Conservation (phyloP, 106 monocot species). For the Phalaenopsis aphrodite region DNA sequence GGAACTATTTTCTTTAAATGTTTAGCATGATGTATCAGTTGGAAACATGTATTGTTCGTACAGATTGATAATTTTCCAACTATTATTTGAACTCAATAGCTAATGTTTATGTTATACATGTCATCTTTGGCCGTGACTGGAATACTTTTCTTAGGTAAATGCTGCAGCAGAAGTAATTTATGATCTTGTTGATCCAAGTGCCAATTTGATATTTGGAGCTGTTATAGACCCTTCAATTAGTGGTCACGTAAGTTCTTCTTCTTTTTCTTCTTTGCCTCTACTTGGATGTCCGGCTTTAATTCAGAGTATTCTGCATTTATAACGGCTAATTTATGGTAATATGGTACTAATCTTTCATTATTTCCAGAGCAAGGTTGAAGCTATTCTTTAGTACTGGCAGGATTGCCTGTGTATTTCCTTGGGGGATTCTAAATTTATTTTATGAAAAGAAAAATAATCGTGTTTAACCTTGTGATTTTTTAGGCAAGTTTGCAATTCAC, state of each 20-base stretch:
- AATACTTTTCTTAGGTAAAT: slow-evolving; percentile 52
- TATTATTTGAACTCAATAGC: neutral
- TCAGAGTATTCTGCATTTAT: neutral
- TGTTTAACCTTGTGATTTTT: too few species aligned
- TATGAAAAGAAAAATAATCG: too few species aligned
- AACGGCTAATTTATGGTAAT: neutral
- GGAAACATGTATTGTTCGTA: neutral
- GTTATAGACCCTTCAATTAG: slow-evolving; percentile 73
- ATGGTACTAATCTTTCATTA: neutral
- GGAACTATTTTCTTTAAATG: neutral
- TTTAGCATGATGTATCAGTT: neutral
- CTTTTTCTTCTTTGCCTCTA: neutral
- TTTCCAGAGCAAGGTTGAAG: neutral
- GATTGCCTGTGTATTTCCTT: neutral
- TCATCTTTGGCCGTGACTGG: neutral
- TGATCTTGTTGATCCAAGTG: slow-evolving; percentile 93
- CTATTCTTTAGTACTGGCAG: neutral
- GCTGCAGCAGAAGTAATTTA: slow-evolving; percentile 95
- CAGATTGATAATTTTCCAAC: neutral
- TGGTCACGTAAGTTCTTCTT: slow-evolving; percentile 63
- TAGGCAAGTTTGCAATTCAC: too few species aligned
- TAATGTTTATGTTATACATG: neutral
- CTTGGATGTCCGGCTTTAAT: neutral
- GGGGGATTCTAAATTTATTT: too few species aligned
- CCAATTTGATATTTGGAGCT: slow-evolving; percentile 94